These are phyloP conservation scores for Corchorus olitorius DNA, from an alignment of 345 rosid genomes.

Conservation along the genomic window DNA sequence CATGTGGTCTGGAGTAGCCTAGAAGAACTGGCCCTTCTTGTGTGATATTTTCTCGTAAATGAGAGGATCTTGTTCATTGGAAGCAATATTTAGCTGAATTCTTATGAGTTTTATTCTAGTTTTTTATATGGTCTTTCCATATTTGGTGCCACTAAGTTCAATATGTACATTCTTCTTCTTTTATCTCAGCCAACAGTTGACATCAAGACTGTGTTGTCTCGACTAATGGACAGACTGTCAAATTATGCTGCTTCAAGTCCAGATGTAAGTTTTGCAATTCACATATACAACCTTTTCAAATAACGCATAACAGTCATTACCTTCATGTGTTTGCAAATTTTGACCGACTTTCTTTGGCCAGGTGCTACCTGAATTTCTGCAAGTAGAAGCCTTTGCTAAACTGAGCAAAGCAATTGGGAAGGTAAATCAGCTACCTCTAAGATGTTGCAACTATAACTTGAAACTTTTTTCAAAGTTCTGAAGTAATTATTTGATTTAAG, in stretches of 20 bases:
- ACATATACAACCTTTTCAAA: not conserved
- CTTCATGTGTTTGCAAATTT: constrained; percentile 18
- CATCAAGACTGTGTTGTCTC: constrained; percentile 78
- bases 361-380: constrained; percentile 83
- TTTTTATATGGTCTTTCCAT: not conserved
- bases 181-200: constrained; percentile 80
- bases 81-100: not conserved
- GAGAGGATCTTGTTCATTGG: not conserved
- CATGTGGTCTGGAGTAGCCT: not conserved
- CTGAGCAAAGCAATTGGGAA: constrained; percentile 84
- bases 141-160: not conserved
- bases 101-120: not conserved
- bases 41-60: not conserved
- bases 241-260: constrained; percentile 82
- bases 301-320: not conserved
- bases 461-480: not conserved
- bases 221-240: constrained; percentile 90
- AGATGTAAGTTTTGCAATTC: constrained; percentile 50
- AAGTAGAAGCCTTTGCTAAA: constrained; percentile 90
- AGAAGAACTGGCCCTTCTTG: not conserved
- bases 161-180: constrained; percentile 5
- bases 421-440: constrained; percentile 44
- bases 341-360: constrained; percentile 25
- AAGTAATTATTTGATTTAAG: not conserved
- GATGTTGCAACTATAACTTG: constrained; percentile 13